phyloP scores from a whole-genome alignment of 1,284 basidiomycete genomes.

The Peniophora sp. region DNA sequence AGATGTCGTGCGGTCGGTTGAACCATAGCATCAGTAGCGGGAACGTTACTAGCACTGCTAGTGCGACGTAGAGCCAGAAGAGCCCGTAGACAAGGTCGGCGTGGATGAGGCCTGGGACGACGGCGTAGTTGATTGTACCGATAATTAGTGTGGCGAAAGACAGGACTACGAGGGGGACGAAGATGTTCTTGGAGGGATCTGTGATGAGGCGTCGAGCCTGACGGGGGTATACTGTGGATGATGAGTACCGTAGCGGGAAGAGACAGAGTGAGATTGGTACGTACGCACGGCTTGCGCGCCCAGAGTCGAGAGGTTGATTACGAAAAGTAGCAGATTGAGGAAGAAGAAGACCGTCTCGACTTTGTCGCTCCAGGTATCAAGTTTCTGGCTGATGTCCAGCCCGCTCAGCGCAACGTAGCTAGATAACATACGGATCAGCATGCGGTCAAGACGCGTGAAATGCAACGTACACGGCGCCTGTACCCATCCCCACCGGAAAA shows the following conservation, averaged over 20 bases:
- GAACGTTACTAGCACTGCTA: conserved; percentile 33
- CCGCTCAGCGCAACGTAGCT: background rate
- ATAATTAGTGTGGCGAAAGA: conserved; percentile 45
- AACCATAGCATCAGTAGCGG: conserved; percentile 47
- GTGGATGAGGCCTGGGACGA: conserved; percentile 20
- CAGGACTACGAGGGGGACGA: conserved; percentile 38
- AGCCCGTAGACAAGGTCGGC: conserved; percentile 21
- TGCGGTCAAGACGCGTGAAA: conserved; percentile 31
- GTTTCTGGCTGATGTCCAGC: background rate
- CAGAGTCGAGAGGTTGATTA: conserved; percentile 34
- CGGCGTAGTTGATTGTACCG: conserved; percentile 39
- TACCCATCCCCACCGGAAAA: conserved; percentile 44
- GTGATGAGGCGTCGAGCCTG: conserved; percentile 33
- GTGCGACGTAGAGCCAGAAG: conserved; percentile 37
- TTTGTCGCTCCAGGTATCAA: conserved; percentile 17
- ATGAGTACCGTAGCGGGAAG: background rate
- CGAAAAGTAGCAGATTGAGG: conserved; percentile 35
- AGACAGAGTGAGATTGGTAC: conserved; percentile 9
- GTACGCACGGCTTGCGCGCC: conserved; percentile 33
- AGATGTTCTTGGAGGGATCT: conserved; percentile 38
- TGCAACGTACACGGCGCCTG: conserved; percentile 39
- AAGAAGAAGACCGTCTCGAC: conserved; percentile 39
- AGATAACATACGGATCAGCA: conserved; percentile 18
- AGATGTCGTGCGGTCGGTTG: conserved; percentile 37
- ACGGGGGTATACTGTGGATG: conserved; percentile 30